Base-by-base conservation (phyloP, 23 red algal genomes). In the Cyanidiococcus yangmingshanensis region DNA sequence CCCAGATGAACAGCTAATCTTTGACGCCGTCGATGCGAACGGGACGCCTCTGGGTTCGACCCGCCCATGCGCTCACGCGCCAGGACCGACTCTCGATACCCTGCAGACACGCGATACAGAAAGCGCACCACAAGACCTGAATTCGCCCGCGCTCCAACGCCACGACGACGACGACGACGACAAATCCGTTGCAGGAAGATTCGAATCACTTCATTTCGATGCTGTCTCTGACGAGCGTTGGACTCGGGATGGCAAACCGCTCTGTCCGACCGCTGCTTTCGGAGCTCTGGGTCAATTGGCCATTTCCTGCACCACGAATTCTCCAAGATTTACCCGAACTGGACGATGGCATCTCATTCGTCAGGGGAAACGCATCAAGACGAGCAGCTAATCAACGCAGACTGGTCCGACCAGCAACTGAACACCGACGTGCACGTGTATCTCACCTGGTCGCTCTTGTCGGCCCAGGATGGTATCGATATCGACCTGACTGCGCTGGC, bases 341-440 rank as follows among this genome's bases (percentile, higher is more conserved):
- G 12, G 21, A 54, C 45, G 45, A 54, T 54, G 45, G 12, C 45
- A 15, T 54, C 21, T 54, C 45, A 54, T 7, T 21, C 12, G 21
- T 21, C 7, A 7, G 12, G 45, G 21, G 7, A 54, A 7, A 7
- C 12, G 21, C 21, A 7, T 71, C 63, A 29, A 32, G 7, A 35
- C 63, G 16, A 35, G 63, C 12, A 7, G 27, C 63, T 7, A 30
- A 12, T 25, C n/a, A 12, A 71, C 63, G 63, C 21, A 25, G 63
- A 25, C 7, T 29, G 3, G 32, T 2, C 63, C 12, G 21, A 35
- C 12, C 21, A 35, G 7, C n/a, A 35, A 7, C 21, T 71, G 16
- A 71, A 71, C 27, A 71, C 63, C 12, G 63, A 71, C 27, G 63
- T 71, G 7, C 63, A 71, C 27, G 63, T 35, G 12, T 71, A 71